Evolutionary conservation across 83 land plant species (phyloP).

Genomic region (Thuja plicata): DNA sequence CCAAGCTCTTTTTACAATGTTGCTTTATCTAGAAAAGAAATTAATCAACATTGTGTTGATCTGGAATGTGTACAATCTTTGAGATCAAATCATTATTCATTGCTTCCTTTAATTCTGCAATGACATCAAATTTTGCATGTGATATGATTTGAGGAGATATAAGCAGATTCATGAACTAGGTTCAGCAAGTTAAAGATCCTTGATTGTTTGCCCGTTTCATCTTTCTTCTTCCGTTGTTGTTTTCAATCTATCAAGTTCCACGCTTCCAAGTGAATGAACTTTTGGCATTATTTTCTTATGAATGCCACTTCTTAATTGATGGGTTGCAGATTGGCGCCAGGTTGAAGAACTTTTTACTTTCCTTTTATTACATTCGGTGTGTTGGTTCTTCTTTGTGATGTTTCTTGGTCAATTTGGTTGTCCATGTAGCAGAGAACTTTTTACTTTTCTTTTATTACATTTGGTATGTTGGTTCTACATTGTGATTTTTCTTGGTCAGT

Average conservation of each 20-base stretch:
- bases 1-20: not conserved
- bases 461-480: not conserved
- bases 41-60: not conserved
- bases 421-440: not conserved
- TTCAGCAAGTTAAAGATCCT: not conserved
- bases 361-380: not conserved
- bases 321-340: not conserved
- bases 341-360: not conserved
- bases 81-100: not conserved
- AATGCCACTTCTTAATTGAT: not conserved
- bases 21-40: not conserved
- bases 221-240: not conserved
- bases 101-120: not conserved
- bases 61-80: not conserved
- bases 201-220: not conserved
- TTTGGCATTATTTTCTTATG: not conserved
- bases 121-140: not conserved
- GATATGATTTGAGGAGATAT: not conserved
- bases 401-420: not conserved
- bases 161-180: not conserved
- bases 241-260: not conserved
- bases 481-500: not conserved
- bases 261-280: not conserved
- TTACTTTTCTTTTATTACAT: not conserved
- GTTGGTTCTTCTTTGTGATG: not conserved